These are phyloP conservation scores for Atkinsonella texensis DNA, from an alignment of 2,329 filamentous ascomycete genomes.

Conservation along the genomic window DNA sequence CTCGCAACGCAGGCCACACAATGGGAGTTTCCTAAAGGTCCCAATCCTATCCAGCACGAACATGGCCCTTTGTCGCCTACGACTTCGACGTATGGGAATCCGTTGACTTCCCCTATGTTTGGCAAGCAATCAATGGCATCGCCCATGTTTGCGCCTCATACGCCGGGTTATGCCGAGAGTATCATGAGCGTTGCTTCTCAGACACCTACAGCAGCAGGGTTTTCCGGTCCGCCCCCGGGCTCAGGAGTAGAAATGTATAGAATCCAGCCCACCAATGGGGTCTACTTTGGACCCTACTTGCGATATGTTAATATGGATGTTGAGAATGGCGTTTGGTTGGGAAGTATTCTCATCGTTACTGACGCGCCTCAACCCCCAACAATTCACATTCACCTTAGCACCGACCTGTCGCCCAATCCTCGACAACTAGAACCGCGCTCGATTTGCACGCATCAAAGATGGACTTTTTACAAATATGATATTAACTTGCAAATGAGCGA, in stretches of 20 bases:
- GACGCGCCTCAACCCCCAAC: conserved; percentile 88
- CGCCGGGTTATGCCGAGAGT: conserved; percentile 73
- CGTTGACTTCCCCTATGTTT: conserved; percentile 56
- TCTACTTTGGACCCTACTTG: conserved; percentile 95
- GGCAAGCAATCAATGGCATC: conserved; percentile 51
- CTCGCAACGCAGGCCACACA: conserved; percentile 90
- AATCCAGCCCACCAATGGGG: conserved; percentile 83
- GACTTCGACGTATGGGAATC: conserved; percentile 64
- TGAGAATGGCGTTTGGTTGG: conserved; percentile 80
- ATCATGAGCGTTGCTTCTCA: conserved; percentile 70
- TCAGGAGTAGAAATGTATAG: conserved; percentile 93
- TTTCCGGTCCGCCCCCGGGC: conserved; percentile 76
- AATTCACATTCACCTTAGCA: conserved; percentile 85
- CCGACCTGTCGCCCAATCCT: conserved; percentile 85
- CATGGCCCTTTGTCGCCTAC: conserved; percentile 73
- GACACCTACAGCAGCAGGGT: conserved; percentile 67
- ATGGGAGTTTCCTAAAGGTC: conserved; percentile 97
- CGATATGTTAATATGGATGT: conserved; percentile 96
- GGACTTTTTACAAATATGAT: conserved; percentile 94
- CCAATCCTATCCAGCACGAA: conserved; percentile 77
- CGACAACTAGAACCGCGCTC: conserved; percentile 70
- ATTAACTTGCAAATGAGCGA: conserved; percentile 86
- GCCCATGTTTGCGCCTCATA: conserved; percentile 72
- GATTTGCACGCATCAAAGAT: conserved; percentile 83
- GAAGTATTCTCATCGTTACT: conserved; percentile 86